phyloP scores from a whole-genome alignment of 2,329 filamentous ascomycete genomes.

The Aspergillus phoenicis region DNA sequence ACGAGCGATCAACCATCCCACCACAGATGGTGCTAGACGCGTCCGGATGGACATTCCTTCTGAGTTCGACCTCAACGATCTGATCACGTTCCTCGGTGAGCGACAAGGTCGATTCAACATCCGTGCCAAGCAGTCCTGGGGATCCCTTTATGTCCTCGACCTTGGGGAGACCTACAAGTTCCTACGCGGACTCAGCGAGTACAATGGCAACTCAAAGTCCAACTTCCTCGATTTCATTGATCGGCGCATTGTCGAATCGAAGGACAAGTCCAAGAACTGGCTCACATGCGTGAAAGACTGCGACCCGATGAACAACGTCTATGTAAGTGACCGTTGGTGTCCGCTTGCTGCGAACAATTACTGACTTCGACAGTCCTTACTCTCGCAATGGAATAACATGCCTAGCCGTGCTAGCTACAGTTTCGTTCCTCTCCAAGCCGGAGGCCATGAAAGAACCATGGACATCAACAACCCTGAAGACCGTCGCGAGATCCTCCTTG shows the following conservation, averaged over 20 bases:
- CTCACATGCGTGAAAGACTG: conserved; percentile 44
- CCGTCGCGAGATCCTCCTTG: conserved; percentile 44
- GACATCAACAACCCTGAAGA: conserved; percentile 42
- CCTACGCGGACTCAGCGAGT: conserved; percentile 41
- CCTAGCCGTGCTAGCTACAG: conserved; percentile 49
- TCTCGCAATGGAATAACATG: conserved; percentile 51
- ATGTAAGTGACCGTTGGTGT: conserved; percentile 34
- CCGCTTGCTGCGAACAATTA: neutral
- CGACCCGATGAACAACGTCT: conserved; percentile 43
- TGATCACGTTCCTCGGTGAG: conserved; percentile 41
- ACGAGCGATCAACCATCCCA: conserved; percentile 47
- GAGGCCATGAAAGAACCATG: conserved; percentile 40
- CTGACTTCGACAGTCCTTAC: conserved; percentile 34
- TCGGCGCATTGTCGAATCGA: conserved; percentile 47
- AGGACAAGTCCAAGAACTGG: conserved; percentile 50
- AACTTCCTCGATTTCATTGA: conserved; percentile 50
- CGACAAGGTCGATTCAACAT: conserved; percentile 48
- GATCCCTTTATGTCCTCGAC: conserved; percentile 46
- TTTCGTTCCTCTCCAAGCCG: conserved; percentile 37
- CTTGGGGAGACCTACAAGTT: conserved; percentile 47
- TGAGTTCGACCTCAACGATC: conserved; percentile 42
- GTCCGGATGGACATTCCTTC: conserved; percentile 46
- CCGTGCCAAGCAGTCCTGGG: conserved; percentile 46
- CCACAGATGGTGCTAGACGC: conserved; percentile 36
- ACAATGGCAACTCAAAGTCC: conserved; percentile 41